Base-by-base conservation (phyloP, 345 rosid genomes). In the Draba incana region DNA sequence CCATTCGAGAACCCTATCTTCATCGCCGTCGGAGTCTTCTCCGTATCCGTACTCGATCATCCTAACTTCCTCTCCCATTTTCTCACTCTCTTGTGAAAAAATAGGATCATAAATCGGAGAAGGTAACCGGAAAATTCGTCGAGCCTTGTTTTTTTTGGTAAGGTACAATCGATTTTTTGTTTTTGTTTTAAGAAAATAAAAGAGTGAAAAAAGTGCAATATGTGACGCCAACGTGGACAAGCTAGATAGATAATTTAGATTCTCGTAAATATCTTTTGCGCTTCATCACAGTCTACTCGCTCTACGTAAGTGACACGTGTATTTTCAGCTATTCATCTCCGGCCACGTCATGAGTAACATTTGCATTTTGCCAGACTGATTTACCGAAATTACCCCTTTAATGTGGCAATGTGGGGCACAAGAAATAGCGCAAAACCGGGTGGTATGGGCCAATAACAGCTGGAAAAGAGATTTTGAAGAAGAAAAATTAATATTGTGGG, bases 161-260 rank as follows among this genome's bases (percentile, higher is more conserved):
- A n/a, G n/a, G n/a, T n/a, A n/a, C n/a, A n/a, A n/a, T n/a, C n/a
- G n/a, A 30, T 30, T 30, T 11, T 12, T 39, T 23, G 37, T 10
- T 27, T 8, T 23, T 15, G 10, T 6, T 24, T 31, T n/a, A 30
- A 8, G 5, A 39, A 38, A 35, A 50, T 11, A 28, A 70, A 31
- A 41, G 6, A 5, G 28, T 28, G 43, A 57, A 81, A 85, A 82
- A 81, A n/a, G 86, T 72, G 90, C 81, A 75, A 75, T 48, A 66
- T 81, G 76, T 23, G 79, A 70, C 57, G 88, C 88, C 83, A 42
- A 75, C 98, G 87, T 92, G 96, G 96, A 81, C 79, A 71, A 65
- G 55, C 74, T 38, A 63, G 64, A 57, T 59, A 83, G 88, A 83
- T 81, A 75, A 81, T 84, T 84, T 80, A 59, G 75, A 84, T 85